Conservation (phyloP, 345 rosid genomes). For the Salix caprea region DNA sequence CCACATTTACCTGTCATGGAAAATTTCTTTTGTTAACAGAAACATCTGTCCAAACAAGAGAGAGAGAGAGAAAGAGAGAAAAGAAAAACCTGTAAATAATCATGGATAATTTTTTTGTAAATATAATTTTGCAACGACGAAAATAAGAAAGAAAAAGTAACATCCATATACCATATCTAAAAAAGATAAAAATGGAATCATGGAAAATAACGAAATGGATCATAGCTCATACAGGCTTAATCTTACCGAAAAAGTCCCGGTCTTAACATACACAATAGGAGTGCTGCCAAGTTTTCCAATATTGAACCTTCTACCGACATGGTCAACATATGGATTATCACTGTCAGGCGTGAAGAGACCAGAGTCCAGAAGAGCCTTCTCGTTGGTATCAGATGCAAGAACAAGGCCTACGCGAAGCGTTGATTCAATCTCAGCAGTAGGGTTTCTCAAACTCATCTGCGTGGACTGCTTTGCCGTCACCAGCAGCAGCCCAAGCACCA, state of each 20-base stretch:
- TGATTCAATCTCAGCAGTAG: background rate
- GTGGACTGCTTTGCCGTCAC: background rate
- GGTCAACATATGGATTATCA: background rate
- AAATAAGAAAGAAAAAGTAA: too few species aligned
- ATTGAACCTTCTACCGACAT: background rate
- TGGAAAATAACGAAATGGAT: background rate
- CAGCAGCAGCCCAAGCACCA: background rate
- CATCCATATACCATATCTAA: too few species aligned
- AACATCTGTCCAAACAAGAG: too few species aligned
- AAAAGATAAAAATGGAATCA: too few species aligned
- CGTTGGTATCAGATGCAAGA: background rate
- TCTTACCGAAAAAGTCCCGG: background rate
- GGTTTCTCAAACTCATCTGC: background rate
- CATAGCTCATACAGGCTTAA: too few species aligned
- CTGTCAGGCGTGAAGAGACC: background rate
- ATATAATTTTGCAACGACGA: too few species aligned
- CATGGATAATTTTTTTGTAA: too few species aligned
- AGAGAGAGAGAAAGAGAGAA: too few species aligned
- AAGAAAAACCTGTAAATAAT: too few species aligned
- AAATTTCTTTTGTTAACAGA: too few species aligned
- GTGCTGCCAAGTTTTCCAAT: background rate
- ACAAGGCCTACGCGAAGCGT: background rate
- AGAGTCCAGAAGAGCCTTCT: background rate
- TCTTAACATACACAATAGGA: background rate
- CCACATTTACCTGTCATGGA: background rate